Evolutionary conservation across 108 stramenopile species (phyloP).

Genomic region (Chaetoceros tenuissimus): DNA sequence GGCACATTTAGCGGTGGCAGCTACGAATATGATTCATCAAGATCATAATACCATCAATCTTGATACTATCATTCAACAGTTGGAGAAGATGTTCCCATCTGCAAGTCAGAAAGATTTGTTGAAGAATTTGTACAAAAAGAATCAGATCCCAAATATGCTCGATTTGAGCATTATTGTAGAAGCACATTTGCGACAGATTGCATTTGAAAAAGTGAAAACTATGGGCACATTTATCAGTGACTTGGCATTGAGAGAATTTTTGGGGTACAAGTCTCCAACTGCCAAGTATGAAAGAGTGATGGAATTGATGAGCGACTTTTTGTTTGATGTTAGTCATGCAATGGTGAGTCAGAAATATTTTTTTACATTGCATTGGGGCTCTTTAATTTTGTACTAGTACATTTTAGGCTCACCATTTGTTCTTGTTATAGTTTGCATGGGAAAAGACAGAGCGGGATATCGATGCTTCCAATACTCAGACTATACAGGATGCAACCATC

Average conservation of each 20-base stretch:
- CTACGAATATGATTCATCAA: no score
- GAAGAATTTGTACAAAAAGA: neutral
- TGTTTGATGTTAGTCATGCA: conserved; percentile 52
- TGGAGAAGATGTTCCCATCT: no score
- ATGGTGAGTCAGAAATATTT: conserved; percentile 7
- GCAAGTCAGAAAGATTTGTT: neutral
- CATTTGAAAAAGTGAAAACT: conserved; percentile 10
- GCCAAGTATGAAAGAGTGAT: conserved; percentile 17
- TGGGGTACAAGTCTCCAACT: conserved; percentile 36
- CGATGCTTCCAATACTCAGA: neutral
- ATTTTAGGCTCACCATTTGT: neutral
- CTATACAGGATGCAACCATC: conserved; percentile 7
- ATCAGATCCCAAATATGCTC: conserved; percentile 17
- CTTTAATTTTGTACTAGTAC: no score
- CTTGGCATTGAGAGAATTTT: conserved; percentile 21
- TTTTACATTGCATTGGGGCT: no score
- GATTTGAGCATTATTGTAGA: conserved; percentile 27
- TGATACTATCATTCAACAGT: no score
- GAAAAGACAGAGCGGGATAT: conserved; percentile 28
- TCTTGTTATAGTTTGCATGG: conserved; percentile 19
- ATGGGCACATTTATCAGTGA: conserved; percentile 14
- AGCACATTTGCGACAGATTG: conserved; percentile 11
- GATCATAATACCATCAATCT: no score
- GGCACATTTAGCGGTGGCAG: no score
- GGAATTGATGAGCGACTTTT: conserved; percentile 18